Base-by-base conservation (phyloP, 2,329 filamentous ascomycete species). In the Sclerotinia minor region DNA sequence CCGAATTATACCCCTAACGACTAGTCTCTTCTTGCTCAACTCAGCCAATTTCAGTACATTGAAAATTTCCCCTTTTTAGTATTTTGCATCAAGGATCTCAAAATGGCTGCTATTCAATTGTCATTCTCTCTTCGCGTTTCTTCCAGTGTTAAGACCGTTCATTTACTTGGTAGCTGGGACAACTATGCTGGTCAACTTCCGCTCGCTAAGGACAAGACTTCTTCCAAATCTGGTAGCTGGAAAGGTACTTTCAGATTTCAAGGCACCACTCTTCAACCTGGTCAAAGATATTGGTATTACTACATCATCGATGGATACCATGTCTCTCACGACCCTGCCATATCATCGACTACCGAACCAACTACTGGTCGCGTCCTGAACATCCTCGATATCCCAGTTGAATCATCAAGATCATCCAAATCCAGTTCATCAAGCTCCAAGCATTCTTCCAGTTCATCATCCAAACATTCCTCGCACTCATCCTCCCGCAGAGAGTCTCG, bases 261-360 rank as follows among this genome's bases (percentile, higher is more conserved):
- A 82, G 90, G 90, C 79, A 82, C 87, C 71, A 94, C 92, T 69
- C 87, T 98, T 76, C 89, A 94, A 84, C 85, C 92, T 76, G 93
- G 94, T 79, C 89, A 92, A 79, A 90, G 94, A 79, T 98, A 98
- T 88, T 99, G 95, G 95, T 99, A 98, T 89, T 99, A 99, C 88
- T 99, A 97, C 86, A 97, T 98, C 88, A 95, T 98, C 80, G 95
- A 99, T 80, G 95, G 95, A 75, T 97, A 97, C 88, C 94, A 97
- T 81, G 90, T 96, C 79, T 94, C 94, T 71, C 94, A 98, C 86
- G 95, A 98, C 83, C 94, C 94, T 74, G 92, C 91, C 79, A 89
- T 93, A 79, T 84, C 91, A 77, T 94, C 90, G 78, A 96, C 92
- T 78, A 90, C 91, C 74, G 95, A 99, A 85, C 94, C 94, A 79